Base-by-base conservation (phyloP, 2,329 filamentous ascomycete species). In the Fusarium odoratissimum region DNA sequence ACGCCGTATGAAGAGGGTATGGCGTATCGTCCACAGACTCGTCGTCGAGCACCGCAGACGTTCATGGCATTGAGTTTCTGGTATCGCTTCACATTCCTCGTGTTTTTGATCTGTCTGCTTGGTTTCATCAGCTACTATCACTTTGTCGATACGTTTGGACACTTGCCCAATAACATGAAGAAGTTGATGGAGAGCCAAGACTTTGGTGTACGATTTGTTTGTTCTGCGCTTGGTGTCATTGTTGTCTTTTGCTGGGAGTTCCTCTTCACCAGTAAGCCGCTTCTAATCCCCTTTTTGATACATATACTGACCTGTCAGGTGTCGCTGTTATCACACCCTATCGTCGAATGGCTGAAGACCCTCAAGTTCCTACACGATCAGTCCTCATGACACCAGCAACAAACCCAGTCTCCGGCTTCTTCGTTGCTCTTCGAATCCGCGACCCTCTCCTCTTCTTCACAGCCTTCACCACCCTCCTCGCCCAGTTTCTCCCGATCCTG, bases 401-500 rank as follows among this genome's bases (percentile, higher is more conserved):
- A 1, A 86, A 87, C 67, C 81, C 83, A 14, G 83, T 86, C 25
- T 83, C 82, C 3, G 85, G 84, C 1, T 54, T 88, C 19, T 76
- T 71, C 1, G 66, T 65, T 5, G 67, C 70, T 0, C 45, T 76
- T 0, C 35, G 60, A 4, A 59, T 80, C 78, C 69, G 77, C 14
- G 82, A 87, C 38, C 56, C 78, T 21, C 84, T 85, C 45, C 80
- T 86, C 6, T 78, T 82, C 41, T 64, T 81, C 21, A 81, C 84
- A 8, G 82, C 84, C 1, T 76, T 82, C 21, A 82, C 84, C 14
- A 79, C 84, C 2, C 79, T 87, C 19, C 77, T 87, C 3, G 80
- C 85, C 8, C 84, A 88, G 55, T 82, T 86, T 45, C 80, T 88
- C 8, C 86, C 86, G 0, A 78, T 87, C 16, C 77, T 85, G 2